Evolutionary conservation across 805 yeast species (phyloP).

Genomic region (Cyberlindnera mrakii): DNA sequence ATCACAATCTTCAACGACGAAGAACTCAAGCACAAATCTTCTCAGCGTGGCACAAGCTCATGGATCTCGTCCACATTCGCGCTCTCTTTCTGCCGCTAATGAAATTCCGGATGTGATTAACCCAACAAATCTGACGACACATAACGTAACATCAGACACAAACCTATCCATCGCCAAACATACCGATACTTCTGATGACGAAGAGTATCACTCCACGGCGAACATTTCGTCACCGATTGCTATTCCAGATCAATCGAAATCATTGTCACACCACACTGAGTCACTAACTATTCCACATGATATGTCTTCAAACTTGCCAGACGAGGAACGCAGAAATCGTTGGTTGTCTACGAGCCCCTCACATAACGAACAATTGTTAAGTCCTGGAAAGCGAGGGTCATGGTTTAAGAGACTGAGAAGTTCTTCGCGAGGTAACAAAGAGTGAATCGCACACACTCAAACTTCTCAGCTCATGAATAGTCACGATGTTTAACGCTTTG

Average conservation of each 20-base stretch:
- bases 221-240: constrained; percentile 6
- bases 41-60: constrained; percentile 10
- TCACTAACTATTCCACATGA: constrained; percentile 1
- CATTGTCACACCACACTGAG: neutral
- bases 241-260: constrained; percentile 2
- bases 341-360: constrained; percentile 12
- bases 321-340: constrained; percentile 26
- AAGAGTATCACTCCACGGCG: constrained; percentile 3
- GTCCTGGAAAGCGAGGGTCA: constrained; percentile 15
- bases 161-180: constrained; percentile 6
- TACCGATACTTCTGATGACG: constrained; percentile 6
- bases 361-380: neutral
- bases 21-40: constrained; percentile 13
- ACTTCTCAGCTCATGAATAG: neutral
- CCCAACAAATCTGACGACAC: constrained; percentile 5
- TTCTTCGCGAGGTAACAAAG: constrained; percentile 24
- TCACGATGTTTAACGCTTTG: too few relatives aligned
- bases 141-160: constrained; percentile 5
- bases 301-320: constrained; percentile 9
- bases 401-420: constrained; percentile 43
- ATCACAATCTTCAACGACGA: constrained; percentile 6
- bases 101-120: constrained; percentile 33
- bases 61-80: constrained; percentile 28
- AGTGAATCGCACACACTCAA: neutral
- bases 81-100: constrained; percentile 41